These are phyloP conservation scores for Biscogniauxia sp. DNA, from an alignment of 2,329 filamentous ascomycete genomes.

Conservation along the genomic window DNA sequence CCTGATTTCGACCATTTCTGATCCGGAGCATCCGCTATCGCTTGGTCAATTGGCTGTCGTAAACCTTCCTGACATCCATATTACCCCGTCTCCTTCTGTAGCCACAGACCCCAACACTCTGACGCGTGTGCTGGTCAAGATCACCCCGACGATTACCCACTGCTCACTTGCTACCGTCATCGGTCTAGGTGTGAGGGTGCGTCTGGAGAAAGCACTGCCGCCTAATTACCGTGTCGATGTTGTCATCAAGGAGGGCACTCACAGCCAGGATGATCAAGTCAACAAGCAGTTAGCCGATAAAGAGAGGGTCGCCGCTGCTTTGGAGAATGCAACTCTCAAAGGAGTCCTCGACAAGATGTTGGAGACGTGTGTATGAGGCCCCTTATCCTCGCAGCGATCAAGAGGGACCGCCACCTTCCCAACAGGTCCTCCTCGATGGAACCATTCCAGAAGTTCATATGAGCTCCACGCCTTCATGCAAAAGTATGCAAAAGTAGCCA, in stretches of 20 bases:
- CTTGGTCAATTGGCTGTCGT: conserved; percentile 92
- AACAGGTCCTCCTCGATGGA: not conserved
- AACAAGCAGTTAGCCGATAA: conserved; percentile 97
- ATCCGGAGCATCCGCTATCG: conserved; percentile 94
- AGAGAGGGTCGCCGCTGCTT: conserved; percentile 88
- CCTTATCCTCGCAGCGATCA: not conserved
- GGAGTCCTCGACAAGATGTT: conserved; percentile 92
- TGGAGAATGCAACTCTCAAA: conserved; percentile 90
- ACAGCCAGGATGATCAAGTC: conserved; percentile 89
- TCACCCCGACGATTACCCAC: conserved; percentile 95
- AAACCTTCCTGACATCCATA: conserved; percentile 89
- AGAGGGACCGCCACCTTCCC: not conserved
- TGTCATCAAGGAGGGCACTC: conserved; percentile 92
- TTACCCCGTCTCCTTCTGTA: conserved; percentile 64
- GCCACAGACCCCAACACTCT: conserved; percentile 52
- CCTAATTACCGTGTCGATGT: conserved; percentile 92
- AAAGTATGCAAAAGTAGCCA: not conserved
- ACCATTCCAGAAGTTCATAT: conserved; percentile 2
- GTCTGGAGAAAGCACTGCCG: conserved; percentile 85
- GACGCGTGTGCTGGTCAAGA: conserved; percentile 77
- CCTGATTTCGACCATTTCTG: conserved; percentile 89
- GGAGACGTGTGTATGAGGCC: conserved; percentile 66
- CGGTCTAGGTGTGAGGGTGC: conserved; percentile 85
- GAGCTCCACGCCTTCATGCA: not conserved
- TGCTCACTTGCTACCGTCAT: conserved; percentile 97